phyloP scores from a whole-genome alignment of 2,329 filamentous ascomycete genomes.

The Pezicula carpinea region DNA sequence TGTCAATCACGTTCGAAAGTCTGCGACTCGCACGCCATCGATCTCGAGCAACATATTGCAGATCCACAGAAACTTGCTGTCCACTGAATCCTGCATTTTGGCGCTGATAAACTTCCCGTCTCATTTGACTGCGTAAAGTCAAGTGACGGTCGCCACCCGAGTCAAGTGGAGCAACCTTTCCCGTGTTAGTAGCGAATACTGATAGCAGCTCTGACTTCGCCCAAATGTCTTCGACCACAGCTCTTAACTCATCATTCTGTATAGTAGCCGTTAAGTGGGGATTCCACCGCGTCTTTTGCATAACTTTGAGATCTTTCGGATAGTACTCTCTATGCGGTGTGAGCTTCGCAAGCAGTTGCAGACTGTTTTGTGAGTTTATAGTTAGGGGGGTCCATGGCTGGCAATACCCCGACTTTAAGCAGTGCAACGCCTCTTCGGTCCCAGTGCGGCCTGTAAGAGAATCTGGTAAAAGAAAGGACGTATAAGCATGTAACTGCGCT shows the following conservation, averaged over 20 bases:
- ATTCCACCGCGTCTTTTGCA: constrained; percentile 42
- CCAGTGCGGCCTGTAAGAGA: constrained; percentile 54
- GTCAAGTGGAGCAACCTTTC: not conserved
- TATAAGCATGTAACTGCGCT: constrained; percentile 55
- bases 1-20: constrained; percentile 19
- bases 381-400: constrained; percentile 22
- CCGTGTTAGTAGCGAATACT: constrained; percentile 9
- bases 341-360: constrained; percentile 12
- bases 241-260: constrained; percentile 32
- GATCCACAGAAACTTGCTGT: too few species aligned
- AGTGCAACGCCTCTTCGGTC: constrained; percentile 51
- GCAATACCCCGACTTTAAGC: constrained; percentile 43
- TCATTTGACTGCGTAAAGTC: constrained; percentile 5
- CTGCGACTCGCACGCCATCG: not conserved
- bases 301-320: constrained; percentile 32
- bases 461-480: constrained; percentile 54
- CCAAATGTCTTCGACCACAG: constrained; percentile 11
- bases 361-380: not conserved
- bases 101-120: constrained; percentile 8
- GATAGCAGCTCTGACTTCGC: constrained; percentile 13
- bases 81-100: not conserved
- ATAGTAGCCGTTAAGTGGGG: constrained; percentile 31
- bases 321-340: constrained; percentile 38
- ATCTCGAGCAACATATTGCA: constrained; percentile 17
- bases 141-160: constrained; percentile 8